Evolutionary conservation across 768 basidiomycete genomes (phyloP).

Genomic region (Leccinum sublutescens): DNA sequence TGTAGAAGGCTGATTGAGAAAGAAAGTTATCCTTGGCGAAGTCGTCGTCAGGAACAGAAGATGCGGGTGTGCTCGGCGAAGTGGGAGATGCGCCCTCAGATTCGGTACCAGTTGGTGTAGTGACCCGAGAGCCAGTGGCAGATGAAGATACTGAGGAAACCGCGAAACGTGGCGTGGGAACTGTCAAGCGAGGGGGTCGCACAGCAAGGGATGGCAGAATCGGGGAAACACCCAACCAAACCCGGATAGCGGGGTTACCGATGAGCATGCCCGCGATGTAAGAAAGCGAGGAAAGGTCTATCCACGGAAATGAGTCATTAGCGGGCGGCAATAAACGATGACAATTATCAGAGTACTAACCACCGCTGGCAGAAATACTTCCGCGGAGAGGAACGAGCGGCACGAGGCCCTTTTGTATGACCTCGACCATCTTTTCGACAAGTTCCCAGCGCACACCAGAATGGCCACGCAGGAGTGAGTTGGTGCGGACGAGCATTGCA

Average conservation of each 20-base stretch:
- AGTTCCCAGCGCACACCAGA: constrained; percentile 82
- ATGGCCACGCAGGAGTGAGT: constrained; percentile 86
- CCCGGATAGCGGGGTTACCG: constrained; percentile 77
- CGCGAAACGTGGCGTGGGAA: constrained; percentile 15
- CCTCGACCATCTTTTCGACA: constrained; percentile 71
- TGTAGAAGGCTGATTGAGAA: neutral
- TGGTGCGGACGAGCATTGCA: constrained; percentile 84
- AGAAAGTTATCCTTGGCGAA: constrained; percentile 7
- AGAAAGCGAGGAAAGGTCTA: constrained; percentile 75
- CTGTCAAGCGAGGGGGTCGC: constrained; percentile 10
- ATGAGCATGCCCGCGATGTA: constrained; percentile 81
- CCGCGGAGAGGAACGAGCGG: constrained; percentile 82
- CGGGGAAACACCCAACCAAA: constrained; percentile 47
- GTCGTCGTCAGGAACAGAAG: constrained; percentile 26
- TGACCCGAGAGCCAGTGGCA: constrained; percentile 13
- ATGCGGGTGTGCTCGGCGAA: constrained; percentile 39
- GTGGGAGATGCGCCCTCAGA: constrained; percentile 45
- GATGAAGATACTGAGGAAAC: neutral
- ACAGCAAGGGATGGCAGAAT: constrained; percentile 3
- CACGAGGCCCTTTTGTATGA: constrained; percentile 70
- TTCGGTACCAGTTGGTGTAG: constrained; percentile 16
- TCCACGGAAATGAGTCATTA: constrained; percentile 3
- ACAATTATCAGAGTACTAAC: constrained; percentile 33
- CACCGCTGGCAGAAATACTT: constrained; percentile 81
- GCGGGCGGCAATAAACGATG: neutral